Percentiles rank a stretch among this genome's conserved stretches.
phyloP scores from a whole-genome alignment of 805 yeast species.

The Sugiyamaella boreocaroliniensis region DNA sequence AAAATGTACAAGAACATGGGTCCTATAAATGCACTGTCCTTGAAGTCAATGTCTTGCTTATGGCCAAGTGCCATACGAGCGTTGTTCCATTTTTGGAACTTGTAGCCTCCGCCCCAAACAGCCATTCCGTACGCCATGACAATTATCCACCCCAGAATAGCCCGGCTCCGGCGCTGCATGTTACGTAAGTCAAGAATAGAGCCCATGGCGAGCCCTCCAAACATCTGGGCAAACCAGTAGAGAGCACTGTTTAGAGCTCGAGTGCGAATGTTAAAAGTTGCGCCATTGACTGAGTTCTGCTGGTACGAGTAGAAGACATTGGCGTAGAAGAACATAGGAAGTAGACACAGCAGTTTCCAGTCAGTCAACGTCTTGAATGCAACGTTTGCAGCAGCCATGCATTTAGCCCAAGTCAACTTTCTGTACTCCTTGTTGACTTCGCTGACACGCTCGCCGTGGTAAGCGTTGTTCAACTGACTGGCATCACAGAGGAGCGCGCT shows the following conservation, averaged over 20 bases:
- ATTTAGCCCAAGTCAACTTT: constrained; percentile 9
- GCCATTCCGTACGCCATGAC: constrained; percentile 38
- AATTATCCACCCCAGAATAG: constrained; percentile 39
- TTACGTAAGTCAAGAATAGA: constrained; percentile 39
- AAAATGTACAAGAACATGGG: constrained; percentile 58
- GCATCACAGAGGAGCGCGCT: constrained; percentile 15
- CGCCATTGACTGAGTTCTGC: constrained; percentile 51
- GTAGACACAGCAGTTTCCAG: constrained; percentile 27
- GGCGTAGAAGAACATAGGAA: constrained; percentile 58
- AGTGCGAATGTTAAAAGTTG: constrained; percentile 50
- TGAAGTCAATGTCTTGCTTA: constrained; percentile 38
- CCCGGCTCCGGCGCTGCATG: constrained; percentile 40
- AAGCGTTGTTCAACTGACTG: constrained; percentile 5
- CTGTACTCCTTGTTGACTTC: constrained; percentile 6
- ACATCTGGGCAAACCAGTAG: constrained; percentile 56
- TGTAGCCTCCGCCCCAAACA: constrained; percentile 56
- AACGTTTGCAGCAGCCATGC: constrained; percentile 9
- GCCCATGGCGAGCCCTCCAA: constrained; percentile 49
- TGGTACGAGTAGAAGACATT: constrained; percentile 63
- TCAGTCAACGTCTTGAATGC: constrained; percentile 9
- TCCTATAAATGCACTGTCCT: constrained; percentile 42
- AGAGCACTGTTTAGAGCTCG: constrained; percentile 54
- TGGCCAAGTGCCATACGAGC: constrained; percentile 9
- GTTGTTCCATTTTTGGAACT: constrained; percentile 35
- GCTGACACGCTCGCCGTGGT: constrained; percentile 14